Base-by-base conservation (phyloP, 1,284 basidiomycete species). In the Stereum hirsutum region DNA sequence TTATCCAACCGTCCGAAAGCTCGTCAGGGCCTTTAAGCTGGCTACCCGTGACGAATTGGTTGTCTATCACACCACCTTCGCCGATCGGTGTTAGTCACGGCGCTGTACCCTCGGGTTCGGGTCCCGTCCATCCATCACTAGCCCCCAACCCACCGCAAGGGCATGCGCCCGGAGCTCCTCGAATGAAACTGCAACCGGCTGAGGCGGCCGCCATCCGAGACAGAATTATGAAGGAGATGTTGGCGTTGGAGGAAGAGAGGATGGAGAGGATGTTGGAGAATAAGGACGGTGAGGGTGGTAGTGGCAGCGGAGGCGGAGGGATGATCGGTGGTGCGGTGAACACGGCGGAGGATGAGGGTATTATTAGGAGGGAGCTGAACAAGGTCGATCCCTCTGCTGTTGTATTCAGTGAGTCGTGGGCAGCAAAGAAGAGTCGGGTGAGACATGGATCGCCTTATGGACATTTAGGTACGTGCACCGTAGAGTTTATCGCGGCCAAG, bases 171-270 rank as follows among this genome's bases (percentile, higher is more conserved):
- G 42, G 56, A 26, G 45, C 51, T 14, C 43, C 62, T 0, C 75
- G 81, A 41, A 71, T 81, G 65, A 75, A 75, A 32, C 65, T 97
- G 8, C 83, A 87, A 45, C 73, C 80, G 11, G 69, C 81, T 1
- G 89, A 96, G 59, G 92, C 91, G 1, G 75, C 89, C 0, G 87
- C 87, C 1, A 99, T 99, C 52, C 78, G 90, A 12, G 89, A 93
- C 54, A 75, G 93, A 21, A 99, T 99, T 55, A 99, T 99, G 96
- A 81, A 89, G 55, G 95, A 99, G 70, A 99, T 99, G 95, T 74
- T 97, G 56, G 74, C 89, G 31, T 68, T 99, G 21, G 95, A 99
- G 62, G 94, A 99, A 58, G 92, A 98, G 62, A 78, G 95, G 20
- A 95, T 99, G 81, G 78, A 86, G 45, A 77, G 94, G 12, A 99